Conservation (phyloP, 352 stramenopile species). For the Aphanomyces invadans region DNA sequence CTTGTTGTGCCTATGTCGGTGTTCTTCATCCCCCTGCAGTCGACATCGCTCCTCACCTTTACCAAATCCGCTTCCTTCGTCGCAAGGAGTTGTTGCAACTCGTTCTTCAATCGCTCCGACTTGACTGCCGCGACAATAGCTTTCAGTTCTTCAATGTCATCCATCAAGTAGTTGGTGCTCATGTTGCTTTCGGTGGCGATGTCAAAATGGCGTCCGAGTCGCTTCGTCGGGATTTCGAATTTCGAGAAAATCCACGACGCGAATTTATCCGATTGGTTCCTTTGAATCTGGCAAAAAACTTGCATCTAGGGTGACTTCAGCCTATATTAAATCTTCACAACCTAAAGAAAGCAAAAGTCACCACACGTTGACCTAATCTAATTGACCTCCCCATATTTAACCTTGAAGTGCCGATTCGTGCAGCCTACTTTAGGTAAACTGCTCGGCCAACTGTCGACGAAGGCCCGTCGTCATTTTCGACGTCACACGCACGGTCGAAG, state of each 20-base stretch:
- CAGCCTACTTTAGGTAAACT: neutral
- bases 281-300: neutral
- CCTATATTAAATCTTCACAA: no score
- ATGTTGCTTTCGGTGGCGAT: neutral
- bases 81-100: slow-evolving; percentile 49
- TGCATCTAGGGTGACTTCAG: no score
- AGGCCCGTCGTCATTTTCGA: no score
- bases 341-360: neutral
- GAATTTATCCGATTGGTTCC: neutral
- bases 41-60: slow-evolving; percentile 25
- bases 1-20: slow-evolving; percentile 19
- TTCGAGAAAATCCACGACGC: slow-evolving; percentile 23
- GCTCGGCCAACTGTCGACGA: no score
- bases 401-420: no score
- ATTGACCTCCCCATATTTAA: no score
- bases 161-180: slow-evolving; percentile 27
- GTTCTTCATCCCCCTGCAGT: slow-evolving; percentile 28
- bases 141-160: slow-evolving; percentile 64
- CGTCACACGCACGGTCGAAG: no score
- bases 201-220: neutral
- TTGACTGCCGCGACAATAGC: slow-evolving; percentile 46
- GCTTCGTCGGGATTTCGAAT: slow-evolving; percentile 9
- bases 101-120: slow-evolving; percentile 47
- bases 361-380: neutral
- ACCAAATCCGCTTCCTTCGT: slow-evolving; percentile 49